These are phyloP conservation scores for Barbatosphaeria neglecta DNA, from an alignment of 495 filamentous ascomycete species.

Conservation along the genomic window DNA sequence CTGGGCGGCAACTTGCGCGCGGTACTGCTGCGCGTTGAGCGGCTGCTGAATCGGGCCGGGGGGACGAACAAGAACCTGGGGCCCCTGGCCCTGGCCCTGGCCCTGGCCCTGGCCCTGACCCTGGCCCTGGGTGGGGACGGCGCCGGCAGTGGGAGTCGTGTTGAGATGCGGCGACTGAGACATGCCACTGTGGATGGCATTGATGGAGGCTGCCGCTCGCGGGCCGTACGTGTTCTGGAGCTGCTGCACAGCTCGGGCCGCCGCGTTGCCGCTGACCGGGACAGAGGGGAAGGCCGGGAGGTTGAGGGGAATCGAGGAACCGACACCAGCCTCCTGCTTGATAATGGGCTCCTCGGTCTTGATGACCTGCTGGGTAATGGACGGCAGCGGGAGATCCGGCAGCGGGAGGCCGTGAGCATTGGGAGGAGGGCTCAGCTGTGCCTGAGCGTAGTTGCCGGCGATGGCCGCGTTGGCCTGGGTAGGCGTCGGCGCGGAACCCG, in stretches of 20 bases:
- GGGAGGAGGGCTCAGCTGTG: conserved; percentile 22
- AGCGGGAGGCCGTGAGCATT: conserved; percentile 28
- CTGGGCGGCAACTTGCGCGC: conserved; percentile 15
- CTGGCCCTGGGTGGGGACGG: too few relatives aligned
- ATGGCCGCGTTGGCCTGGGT: conserved; percentile 17
- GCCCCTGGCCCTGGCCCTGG: conserved; percentile 6
- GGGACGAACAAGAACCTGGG: background rate
- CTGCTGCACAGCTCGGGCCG: conserved; percentile 54
- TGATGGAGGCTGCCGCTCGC: conserved; percentile 58
- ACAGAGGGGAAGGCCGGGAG: conserved; percentile 2
- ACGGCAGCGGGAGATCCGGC: conserved; percentile 17
- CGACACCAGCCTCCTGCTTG: conserved; percentile 24
- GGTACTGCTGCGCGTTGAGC: conserved; percentile 25
- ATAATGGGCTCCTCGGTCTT: conserved; percentile 51
- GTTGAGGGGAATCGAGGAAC: conserved; percentile 3
- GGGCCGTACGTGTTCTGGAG: conserved; percentile 61
- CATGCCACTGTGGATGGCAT: conserved; percentile 27
- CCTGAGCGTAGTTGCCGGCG: conserved; percentile 23
- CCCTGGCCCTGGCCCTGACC: too few relatives aligned
- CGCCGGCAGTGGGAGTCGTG: too few relatives aligned
- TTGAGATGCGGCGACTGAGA: background rate
- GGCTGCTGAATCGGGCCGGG: conserved; percentile 27
- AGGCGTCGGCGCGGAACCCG: conserved; percentile 24
- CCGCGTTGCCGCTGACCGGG: conserved; percentile 29
- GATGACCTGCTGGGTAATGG: conserved; percentile 35